Evolutionary conservation across 305 asterid genomes (phyloP).

Genomic region (Solanum hybrid): DNA sequence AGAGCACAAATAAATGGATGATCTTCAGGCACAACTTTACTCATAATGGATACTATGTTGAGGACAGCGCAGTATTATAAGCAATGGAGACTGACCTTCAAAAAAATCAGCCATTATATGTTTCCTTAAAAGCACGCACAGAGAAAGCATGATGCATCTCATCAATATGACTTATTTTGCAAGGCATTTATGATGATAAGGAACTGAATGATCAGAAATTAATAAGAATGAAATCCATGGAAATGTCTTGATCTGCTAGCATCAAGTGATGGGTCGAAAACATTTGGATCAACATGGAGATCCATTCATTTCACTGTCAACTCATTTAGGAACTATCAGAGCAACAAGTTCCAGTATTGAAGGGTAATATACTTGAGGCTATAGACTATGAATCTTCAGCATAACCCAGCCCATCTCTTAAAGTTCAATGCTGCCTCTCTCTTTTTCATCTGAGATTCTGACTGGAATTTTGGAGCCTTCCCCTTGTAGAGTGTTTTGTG

Average conservation of each 20-base stretch:
- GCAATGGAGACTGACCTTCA: neutral
- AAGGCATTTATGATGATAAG: neutral
- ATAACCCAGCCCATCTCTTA: constrained; percentile 76
- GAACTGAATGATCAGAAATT: neutral
- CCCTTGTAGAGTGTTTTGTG: constrained; percentile 67
- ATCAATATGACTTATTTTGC: neutral
- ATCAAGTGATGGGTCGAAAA: neutral
- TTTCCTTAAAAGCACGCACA: neutral
- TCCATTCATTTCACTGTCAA: neutral
- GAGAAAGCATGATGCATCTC: neutral
- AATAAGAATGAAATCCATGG: neutral
- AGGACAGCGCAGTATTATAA: neutral
- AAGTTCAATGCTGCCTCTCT: constrained; percentile 72
- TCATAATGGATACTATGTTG: neutral
- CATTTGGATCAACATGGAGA: neutral
- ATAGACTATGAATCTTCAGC: constrained; percentile 13
- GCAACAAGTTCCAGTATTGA: neutral
- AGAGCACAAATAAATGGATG: neutral
- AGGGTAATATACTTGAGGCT: neutral
- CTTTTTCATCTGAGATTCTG: constrained; percentile 66
- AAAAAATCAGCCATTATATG: neutral
- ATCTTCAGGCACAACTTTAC: neutral
- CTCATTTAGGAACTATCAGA: neutral
- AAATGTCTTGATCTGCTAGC: constrained; percentile 2
- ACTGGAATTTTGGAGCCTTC: constrained; percentile 70